Evolutionary conservation across 2,329 filamentous ascomycete species (phyloP), one percentile per base, ranked within the genome.

Genomic region (Botrytis squamosa): DNA sequence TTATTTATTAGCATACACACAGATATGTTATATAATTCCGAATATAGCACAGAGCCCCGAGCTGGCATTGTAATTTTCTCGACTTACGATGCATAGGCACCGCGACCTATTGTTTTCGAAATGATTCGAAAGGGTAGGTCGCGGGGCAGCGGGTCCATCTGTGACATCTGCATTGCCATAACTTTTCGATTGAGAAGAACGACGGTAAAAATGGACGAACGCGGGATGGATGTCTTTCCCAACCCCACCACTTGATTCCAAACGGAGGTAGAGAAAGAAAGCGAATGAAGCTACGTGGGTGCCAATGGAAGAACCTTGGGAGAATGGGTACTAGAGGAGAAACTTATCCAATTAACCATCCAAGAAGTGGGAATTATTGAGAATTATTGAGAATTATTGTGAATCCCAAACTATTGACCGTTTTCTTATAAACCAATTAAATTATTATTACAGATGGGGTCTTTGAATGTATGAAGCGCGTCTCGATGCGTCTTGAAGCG

Each of bases 71-170:
- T 68, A 14, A 9, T 36, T 33, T 40, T 52, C 25, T 38, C 71
- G 52, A 82, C 87, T 83, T 85, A 98, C 95, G 94, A 98, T 82
- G 96, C 96, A 87, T 99, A 99, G 79, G 96, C 96, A 79, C 96
- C 96, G 82, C 94, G 92, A 73, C 96, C 96, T 79, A 99, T 97
- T 22, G 96, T 99, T 83, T 96, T 96, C 75, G 96, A 98, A 80
- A 99, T 89, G 80, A 99, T 92, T 77, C 95, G 91, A 83, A 99
- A 99, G 70, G 96, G 96, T 68, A 99, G 87, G 80, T 97, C 90
- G 75, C 80, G 85, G 38, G 96, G 96, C 69, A 98, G 86, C 77
- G 95, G 94, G 81, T 94, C 94, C 78, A 95, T 85, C 84, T 99
- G 96, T 77, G 94, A 97, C 72, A 73, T 55, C 88, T 97, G 86